Conservation (phyloP, 2,329 filamentous ascomycete species). For the Penicillium sp. region DNA sequence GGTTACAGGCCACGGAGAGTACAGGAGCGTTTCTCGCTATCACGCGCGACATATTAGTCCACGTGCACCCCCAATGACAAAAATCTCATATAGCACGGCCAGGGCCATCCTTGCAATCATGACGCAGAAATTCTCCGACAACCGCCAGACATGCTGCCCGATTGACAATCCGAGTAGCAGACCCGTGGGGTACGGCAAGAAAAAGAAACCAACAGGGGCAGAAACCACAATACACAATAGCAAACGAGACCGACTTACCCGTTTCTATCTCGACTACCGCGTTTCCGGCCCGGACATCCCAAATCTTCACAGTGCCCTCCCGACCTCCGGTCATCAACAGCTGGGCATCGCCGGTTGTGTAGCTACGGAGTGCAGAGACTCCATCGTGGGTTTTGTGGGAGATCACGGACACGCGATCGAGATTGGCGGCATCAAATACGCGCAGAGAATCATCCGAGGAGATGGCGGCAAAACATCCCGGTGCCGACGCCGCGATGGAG, state of each 20-base stretch:
- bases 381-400: conserved; percentile 32
- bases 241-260: conserved; percentile 26
- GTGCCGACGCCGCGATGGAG: conserved; percentile 30
- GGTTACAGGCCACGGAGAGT: conserved; percentile 50
- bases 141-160: conserved; percentile 2
- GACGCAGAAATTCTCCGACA: conserved; percentile 17
- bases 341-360: conserved; percentile 24
- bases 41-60: conserved; percentile 16
- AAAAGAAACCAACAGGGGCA: conserved; percentile 1
- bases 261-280: conserved; percentile 35
- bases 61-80: neutral
- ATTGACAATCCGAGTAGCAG: neutral
- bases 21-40: conserved; percentile 49
- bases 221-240: conserved; percentile 4
- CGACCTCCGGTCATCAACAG: conserved; percentile 37
- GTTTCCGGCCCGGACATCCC: conserved; percentile 37
- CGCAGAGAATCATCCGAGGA: conserved; percentile 46
- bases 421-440: conserved; percentile 36
- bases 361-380: conserved; percentile 38
- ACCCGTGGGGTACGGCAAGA: neutral
- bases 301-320: conserved; percentile 41
- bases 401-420: conserved; percentile 30
- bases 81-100: neutral
- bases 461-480: conserved; percentile 38
- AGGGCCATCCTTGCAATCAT: conserved; percentile 9